Evolutionary conservation across 2,329 filamentous ascomycete genomes (phyloP), one percentile per base, ranked within the genome.

Genomic region (Cytospora mali): DNA sequence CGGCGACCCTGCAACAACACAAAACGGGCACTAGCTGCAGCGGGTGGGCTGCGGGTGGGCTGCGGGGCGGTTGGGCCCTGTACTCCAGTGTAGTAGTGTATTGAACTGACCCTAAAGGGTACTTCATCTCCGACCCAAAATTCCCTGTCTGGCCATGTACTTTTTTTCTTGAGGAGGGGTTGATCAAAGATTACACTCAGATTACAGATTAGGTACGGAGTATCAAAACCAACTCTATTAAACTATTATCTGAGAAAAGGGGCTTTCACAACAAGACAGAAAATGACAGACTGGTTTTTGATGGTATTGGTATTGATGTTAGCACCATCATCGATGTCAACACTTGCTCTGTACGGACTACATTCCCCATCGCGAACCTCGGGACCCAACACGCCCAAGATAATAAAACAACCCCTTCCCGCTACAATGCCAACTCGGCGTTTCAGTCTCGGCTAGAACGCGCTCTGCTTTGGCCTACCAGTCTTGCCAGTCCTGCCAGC

Each of bases 381-480:
- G n/a, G 28, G 18, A 35, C 7, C n/a, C n/a, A n/a, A n/a, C n/a
- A n/a, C n/a, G 25, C 54, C 18, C 46, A 56, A 29, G 21, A 18
- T 25, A 59, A 48, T 9, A 53, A 46, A 9, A 14, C 16, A 21
- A 21, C 42, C 39, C 6, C n/a, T 2, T 16, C 39, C 39, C 39
- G 39, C 39, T 46, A 46, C 39, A 6, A 9, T 46, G 9, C 39
- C 42, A 46, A 21, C n/a, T 46, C 23, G 42, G 13, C n/a, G 18
- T 23, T 13, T 4, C 11, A 46, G 42, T 46, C 42, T 46, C 42
- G 23, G 42, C 57, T 53, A 42, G 57, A 60, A 60, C n/a, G 23
- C 57, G 53, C 42, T 53, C 51, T 29, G 51, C 29, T 52, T 39
- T 60, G 39, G 39, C n/a, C n/a, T n/a, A n/a, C n/a, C n/a, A n/a